Percentiles rank a stretch among this genome's conserved stretches.
These are phyloP conservation scores for Ramaria sp. DNA, from an alignment of 768 basidiomycete genomes.

Conservation along the genomic window DNA sequence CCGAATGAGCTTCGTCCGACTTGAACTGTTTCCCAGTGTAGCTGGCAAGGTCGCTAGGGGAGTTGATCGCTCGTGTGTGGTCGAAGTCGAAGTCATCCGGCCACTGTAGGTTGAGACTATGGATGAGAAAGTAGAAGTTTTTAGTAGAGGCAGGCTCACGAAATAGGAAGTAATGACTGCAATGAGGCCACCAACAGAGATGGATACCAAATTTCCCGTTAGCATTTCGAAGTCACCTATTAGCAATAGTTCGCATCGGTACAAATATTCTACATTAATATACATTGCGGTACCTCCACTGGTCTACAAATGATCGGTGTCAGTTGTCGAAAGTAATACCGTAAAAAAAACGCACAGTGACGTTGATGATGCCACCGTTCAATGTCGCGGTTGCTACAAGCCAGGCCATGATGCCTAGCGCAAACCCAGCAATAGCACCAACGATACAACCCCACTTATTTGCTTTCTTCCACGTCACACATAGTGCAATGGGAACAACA, in stretches of 20 bases:
- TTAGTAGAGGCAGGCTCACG: constrained; percentile 26
- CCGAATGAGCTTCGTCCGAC: constrained; percentile 20
- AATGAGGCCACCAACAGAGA: constrained; percentile 72
- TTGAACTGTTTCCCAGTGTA: constrained; percentile 10
- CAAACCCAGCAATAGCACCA: constrained; percentile 65
- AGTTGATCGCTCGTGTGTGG: constrained; percentile 69
- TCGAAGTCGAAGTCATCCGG: constrained; percentile 81
- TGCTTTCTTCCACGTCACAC: constrained; percentile 76
- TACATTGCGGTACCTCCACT: constrained; percentile 35
- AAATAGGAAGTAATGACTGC: constrained; percentile 54
- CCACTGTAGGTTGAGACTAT: constrained; percentile 31
- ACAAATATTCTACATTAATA: not conserved
- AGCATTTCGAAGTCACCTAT: constrained; percentile 59
- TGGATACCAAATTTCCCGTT: constrained; percentile 80
- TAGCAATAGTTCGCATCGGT: not conserved
- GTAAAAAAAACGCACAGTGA: constrained; percentile 38
- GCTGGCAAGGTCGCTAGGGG: constrained; percentile 12
- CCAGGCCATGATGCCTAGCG: constrained; percentile 70
- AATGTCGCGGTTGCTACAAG: constrained; percentile 66
- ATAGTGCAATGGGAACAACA: constrained; percentile 80
- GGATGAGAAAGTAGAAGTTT: not conserved
- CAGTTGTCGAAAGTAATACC: not conserved
- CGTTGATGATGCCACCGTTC: constrained; percentile 61
- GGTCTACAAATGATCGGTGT: constrained; percentile 22
- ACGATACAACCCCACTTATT: constrained; percentile 76